Evolutionary conservation across 1,139 yeast genomes (phyloP).

Genomic region (Blastobotrys aristatus): DNA sequence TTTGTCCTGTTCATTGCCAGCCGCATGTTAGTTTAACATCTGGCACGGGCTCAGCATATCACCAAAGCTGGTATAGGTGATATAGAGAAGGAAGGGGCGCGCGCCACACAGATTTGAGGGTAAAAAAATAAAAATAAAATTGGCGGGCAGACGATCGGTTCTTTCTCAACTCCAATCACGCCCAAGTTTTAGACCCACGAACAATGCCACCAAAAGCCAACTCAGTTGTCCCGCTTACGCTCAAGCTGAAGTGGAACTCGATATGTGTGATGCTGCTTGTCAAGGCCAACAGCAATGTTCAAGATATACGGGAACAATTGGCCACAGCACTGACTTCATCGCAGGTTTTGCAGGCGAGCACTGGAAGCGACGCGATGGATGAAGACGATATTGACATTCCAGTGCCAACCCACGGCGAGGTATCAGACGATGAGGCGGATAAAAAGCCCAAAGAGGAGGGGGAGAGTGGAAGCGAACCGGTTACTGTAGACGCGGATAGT

Average conservation of each 20-base stretch:
- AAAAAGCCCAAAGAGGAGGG: conserved; percentile 4
- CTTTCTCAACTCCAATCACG: too few relatives aligned
- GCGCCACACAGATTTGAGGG: too few relatives aligned
- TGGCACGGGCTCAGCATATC: too few relatives aligned
- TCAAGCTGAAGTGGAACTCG: conserved; percentile 2
- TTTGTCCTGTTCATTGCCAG: too few relatives aligned
- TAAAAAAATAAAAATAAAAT: too few relatives aligned
- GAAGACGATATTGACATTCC: conserved; percentile 22
- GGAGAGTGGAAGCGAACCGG: background rate
- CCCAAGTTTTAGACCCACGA: too few relatives aligned
- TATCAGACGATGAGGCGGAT: conserved; percentile 4
- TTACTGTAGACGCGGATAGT: conserved; percentile 7
- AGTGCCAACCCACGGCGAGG: conserved; percentile 22
- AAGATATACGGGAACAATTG: background rate
- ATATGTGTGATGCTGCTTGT: background rate
- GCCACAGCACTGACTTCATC: conserved; percentile 7
- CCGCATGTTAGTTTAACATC: too few relatives aligned
- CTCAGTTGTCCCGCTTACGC: background rate
- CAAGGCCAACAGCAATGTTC: background rate
- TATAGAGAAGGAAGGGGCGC: too few relatives aligned
- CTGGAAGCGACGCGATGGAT: background rate
- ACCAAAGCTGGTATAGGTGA: too few relatives aligned
- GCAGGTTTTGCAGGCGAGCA: conserved; percentile 3
- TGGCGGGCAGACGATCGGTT: too few relatives aligned
- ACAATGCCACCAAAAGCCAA: conserved; percentile 5